These are phyloP conservation scores for Cladosporium sp. DNA, from an alignment of 2,329 filamentous ascomycete species.

Conservation along the genomic window DNA sequence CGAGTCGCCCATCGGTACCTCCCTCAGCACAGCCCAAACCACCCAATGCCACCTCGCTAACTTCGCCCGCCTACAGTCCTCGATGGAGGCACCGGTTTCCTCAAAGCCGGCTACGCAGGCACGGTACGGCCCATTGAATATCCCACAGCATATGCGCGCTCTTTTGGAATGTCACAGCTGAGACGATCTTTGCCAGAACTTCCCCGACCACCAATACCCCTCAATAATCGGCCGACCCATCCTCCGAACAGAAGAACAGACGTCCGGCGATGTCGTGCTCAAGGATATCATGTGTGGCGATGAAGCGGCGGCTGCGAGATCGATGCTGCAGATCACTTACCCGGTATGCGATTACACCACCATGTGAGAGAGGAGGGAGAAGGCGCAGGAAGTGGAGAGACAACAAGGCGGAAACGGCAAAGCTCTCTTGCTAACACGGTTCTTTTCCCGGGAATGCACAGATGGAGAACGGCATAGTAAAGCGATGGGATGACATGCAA, in stretches of 20 bases:
- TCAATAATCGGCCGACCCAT: constrained; percentile 98
- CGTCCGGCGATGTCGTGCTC: constrained; percentile 63
- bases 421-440: constrained; percentile 9
- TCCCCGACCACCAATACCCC: constrained; percentile 97
- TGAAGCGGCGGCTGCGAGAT: constrained; percentile 90
- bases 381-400: constrained; percentile 17
- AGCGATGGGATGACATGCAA: constrained; percentile 99
- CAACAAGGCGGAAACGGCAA: neutral
- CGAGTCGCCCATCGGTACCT: constrained; percentile 47
- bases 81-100: constrained; percentile 98
- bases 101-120: constrained; percentile 98
- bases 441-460: constrained; percentile 33
- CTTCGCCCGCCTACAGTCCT: constrained; percentile 65
- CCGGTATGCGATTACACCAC: constrained; percentile 54
- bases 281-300: constrained; percentile 99
- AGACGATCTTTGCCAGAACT: constrained; percentile 62
- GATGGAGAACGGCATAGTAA: constrained; percentile 99
- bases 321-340: constrained; percentile 97
- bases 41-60: constrained; percentile 17
- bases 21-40: neutral
- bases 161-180: neutral
- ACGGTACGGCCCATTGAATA: constrained; percentile 54
- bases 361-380: constrained; percentile 6
- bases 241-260: constrained; percentile 88
- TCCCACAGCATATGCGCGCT: neutral